Conservation (phyloP, 495 filamentous ascomycete genomes). For the Xylaria flabelliformis region DNA sequence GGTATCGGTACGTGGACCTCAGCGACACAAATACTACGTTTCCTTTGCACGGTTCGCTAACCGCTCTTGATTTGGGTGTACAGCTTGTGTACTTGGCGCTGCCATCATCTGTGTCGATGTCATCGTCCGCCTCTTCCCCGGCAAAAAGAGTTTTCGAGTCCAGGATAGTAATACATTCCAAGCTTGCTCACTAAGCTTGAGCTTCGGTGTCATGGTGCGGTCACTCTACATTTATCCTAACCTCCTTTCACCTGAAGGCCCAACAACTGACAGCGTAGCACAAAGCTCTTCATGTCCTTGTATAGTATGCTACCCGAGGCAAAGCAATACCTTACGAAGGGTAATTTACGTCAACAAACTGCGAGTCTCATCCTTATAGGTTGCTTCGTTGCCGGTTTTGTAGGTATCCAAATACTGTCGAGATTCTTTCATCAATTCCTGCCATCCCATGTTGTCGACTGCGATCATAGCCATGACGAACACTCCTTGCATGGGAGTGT, state of each 20-base stretch:
- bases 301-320: slow-evolving; percentile 94
- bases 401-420: slow-evolving; percentile 84
- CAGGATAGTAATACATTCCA: slow-evolving; percentile 88
- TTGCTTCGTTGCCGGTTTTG: slow-evolving; percentile 80
- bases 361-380: slow-evolving; percentile 77
- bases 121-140: slow-evolving; percentile 71
- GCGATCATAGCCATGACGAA: slow-evolving; percentile 79
- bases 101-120: slow-evolving; percentile 87
- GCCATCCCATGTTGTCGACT: slow-evolving; percentile 93
- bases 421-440: slow-evolving; percentile 80
- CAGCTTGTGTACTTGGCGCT: slow-evolving; percentile 83
- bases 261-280: slow-evolving; percentile 32
- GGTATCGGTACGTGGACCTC: slow-evolving; percentile 65
- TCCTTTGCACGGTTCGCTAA: slow-evolving; percentile 5
- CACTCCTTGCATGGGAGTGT: slow-evolving; percentile 45
- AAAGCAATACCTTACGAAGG: slow-evolving; percentile 72
- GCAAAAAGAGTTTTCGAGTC: slow-evolving; percentile 80
- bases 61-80: slow-evolving; percentile 20
- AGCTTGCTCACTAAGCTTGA: slow-evolving; percentile 85
- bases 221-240: slow-evolving; percentile 22
- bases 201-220: slow-evolving; percentile 95
- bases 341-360: slow-evolving; percentile 65
- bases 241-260: slow-evolving; percentile 4
- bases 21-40: slow-evolving; percentile 18
- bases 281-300: slow-evolving; percentile 87